Conservation (phyloP, 202 grass and related monocot species). For the Zizania palustris region DNA sequence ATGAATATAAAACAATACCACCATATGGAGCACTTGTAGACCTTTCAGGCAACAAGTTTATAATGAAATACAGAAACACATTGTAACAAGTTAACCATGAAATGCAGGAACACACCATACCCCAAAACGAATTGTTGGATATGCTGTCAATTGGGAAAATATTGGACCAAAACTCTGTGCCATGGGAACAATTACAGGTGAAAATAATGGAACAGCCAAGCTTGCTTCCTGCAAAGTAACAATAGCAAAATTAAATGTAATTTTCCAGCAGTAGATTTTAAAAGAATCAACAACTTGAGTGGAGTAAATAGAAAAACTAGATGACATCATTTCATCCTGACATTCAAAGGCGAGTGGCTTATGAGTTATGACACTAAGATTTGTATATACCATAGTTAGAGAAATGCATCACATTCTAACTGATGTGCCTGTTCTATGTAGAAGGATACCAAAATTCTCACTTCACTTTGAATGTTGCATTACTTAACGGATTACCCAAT, state of each 20-base stretch:
- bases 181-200: constrained; percentile 95
- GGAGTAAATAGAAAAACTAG: constrained; percentile 31
- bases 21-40: not conserved
- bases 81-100: not conserved
- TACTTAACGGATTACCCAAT: constrained; percentile 9
- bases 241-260: not conserved
- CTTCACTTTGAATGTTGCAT: constrained; percentile 11
- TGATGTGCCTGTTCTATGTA: not conserved
- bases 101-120: constrained; percentile 48
- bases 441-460: not conserved
- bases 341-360: not conserved
- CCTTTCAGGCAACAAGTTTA: too few relatives aligned
- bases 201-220: constrained; percentile 82
- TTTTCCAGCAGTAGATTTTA: not conserved
- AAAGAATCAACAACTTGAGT: not conserved
- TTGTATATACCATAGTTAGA: not conserved
- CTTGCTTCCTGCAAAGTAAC: constrained; percentile 79
- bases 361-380: constrained; percentile 17
- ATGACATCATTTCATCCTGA: not conserved
- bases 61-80: not conserved
- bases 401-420: not conserved
- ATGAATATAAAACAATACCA: not conserved
- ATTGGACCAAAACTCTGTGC: constrained; percentile 95
- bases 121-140: constrained; percentile 76
- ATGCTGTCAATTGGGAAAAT: constrained; percentile 81